Percentiles rank a stretch among this genome's conserved stretches.
These are phyloP conservation scores for Neurospora tetraspora DNA, from an alignment of 495 filamentous ascomycete genomes.

Conservation along the genomic window DNA sequence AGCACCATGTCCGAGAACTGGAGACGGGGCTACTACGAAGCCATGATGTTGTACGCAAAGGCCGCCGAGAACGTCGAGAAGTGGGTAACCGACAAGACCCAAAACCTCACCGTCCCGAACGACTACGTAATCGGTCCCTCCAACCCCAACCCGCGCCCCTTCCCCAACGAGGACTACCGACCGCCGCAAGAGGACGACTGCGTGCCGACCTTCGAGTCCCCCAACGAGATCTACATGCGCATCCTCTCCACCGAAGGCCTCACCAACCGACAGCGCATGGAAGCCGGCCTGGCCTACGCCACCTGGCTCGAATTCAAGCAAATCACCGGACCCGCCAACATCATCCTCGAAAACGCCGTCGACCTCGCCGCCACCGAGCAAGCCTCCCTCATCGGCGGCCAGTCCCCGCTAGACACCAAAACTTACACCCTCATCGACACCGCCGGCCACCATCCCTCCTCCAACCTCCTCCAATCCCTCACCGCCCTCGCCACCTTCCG, in stretches of 20 bases:
- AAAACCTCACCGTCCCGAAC: slow-evolving; percentile 52
- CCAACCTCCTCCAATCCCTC: slow-evolving; percentile 61
- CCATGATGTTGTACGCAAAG: slow-evolving; percentile 63
- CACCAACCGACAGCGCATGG: slow-evolving; percentile 58
- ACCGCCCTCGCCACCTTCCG: slow-evolving; percentile 71
- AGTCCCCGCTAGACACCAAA: slow-evolving; percentile 44
- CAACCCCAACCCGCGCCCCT: slow-evolving; percentile 67
- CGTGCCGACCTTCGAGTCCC: slow-evolving; percentile 47
- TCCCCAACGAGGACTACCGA: slow-evolving; percentile 46
- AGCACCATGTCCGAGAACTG: slow-evolving; percentile 66
- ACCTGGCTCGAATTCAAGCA: slow-evolving; percentile 75
- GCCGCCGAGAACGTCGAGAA: slow-evolving; percentile 73
- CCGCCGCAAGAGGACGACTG: slow-evolving; percentile 65
- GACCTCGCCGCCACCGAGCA: slow-evolving; percentile 21
- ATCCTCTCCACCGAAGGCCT: slow-evolving; percentile 72
- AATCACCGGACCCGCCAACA: slow-evolving; percentile 23
- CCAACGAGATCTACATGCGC: slow-evolving; percentile 65
- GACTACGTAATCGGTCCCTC: slow-evolving; percentile 69
- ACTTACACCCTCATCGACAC: slow-evolving; percentile 47
- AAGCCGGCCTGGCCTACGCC: slow-evolving; percentile 71
- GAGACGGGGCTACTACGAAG: slow-evolving; percentile 73
- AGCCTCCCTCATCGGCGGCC: slow-evolving; percentile 14
- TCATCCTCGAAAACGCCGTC: slow-evolving; percentile 19
- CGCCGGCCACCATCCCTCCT: slow-evolving; percentile 40
- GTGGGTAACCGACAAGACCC: slow-evolving; percentile 56